phyloP scores from a whole-genome alignment of 306 rosid genomes.

The Fragaria vesca region DNA sequence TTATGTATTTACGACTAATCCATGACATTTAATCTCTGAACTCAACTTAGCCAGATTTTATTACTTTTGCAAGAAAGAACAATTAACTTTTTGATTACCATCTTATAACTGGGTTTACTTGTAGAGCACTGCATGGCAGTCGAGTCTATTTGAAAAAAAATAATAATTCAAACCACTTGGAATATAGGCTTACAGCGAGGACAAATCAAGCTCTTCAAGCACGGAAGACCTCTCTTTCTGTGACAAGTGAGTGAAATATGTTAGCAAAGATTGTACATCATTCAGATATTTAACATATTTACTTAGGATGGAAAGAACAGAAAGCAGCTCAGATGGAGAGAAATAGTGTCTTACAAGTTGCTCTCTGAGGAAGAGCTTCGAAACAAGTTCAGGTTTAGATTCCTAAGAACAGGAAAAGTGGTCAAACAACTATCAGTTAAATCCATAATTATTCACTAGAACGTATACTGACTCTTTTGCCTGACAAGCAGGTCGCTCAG shows the following conservation, averaged over 20 bases:
- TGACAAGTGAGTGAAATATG: slow-evolving; percentile 14
- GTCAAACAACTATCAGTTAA: slow-evolving; percentile 20
- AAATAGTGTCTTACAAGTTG: slow-evolving; percentile 47
- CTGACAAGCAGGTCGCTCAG: slow-evolving; percentile 52
- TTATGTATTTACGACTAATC: neutral
- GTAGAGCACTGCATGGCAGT: neutral
- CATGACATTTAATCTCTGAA: neutral
- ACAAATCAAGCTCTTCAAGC: slow-evolving; percentile 52
- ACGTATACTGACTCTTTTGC: slow-evolving; percentile 45
- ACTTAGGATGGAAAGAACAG: neutral
- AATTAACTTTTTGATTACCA: neutral
- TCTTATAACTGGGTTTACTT: neutral
- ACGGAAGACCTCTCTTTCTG: slow-evolving; percentile 57
- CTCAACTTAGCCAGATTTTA: neutral
- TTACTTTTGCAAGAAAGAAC: neutral
- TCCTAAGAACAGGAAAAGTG: slow-evolving; percentile 46
- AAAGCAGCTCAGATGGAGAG: slow-evolving; percentile 13
- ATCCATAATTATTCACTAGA: slow-evolving; percentile 18
- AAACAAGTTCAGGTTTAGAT: slow-evolving; percentile 72
- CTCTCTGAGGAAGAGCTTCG: slow-evolving; percentile 47
- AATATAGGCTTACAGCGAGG: slow-evolving; percentile 60
- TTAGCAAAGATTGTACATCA: slow-evolving; percentile 13
- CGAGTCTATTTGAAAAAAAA: neutral
- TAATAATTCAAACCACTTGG: neutral
- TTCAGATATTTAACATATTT: neutral